These are phyloP conservation scores for Wickerhamiella allomyrinae DNA, from an alignment of 805 yeast species.

Conservation along the genomic window DNA sequence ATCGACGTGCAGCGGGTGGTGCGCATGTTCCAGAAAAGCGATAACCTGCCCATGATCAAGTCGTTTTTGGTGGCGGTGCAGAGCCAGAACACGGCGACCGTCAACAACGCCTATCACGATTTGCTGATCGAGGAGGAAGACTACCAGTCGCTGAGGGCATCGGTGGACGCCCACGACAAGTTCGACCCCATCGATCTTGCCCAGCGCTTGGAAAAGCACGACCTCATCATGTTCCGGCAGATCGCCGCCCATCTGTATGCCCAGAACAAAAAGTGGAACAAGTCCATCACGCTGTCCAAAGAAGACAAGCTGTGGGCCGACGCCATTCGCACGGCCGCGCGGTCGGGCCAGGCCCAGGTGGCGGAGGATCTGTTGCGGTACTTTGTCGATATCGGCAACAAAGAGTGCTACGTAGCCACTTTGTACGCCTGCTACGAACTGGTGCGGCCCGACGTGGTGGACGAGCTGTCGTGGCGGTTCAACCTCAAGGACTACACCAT, in stretches of 20 bases:
- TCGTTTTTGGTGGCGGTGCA: slow-evolving; percentile 87
- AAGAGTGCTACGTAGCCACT: slow-evolving; percentile 85
- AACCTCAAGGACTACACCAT: slow-evolving; percentile 69
- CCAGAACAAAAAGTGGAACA: slow-evolving; percentile 85
- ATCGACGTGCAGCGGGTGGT: slow-evolving; percentile 91
- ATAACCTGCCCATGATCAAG: slow-evolving; percentile 89
- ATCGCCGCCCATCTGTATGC: slow-evolving; percentile 89
- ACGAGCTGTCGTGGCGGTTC: slow-evolving; percentile 86
- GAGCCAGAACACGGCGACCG: slow-evolving; percentile 78
- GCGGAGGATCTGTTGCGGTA: slow-evolving; percentile 80
- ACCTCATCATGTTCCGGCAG: slow-evolving; percentile 83
- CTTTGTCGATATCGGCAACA: slow-evolving; percentile 93
- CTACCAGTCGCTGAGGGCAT: slow-evolving; percentile 72
- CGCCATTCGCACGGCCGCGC: slow-evolving; percentile 81
- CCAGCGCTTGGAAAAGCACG: slow-evolving; percentile 81
- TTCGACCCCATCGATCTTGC: slow-evolving; percentile 90
- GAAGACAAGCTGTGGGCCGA: slow-evolving; percentile 90
- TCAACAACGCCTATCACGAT: slow-evolving; percentile 91
- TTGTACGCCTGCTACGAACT: slow-evolving; percentile 73
- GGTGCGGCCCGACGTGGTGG: slow-evolving; percentile 66
- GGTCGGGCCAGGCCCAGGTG: slow-evolving; percentile 62
- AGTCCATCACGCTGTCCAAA: slow-evolving; percentile 77
- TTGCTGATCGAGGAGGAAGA: slow-evolving; percentile 93
- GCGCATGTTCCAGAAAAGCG: slow-evolving; percentile 85
- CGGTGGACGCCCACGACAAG: slow-evolving; percentile 80